phyloP scores from a whole-genome alignment of 345 rosid genomes.

The Clausena lansium region DNA sequence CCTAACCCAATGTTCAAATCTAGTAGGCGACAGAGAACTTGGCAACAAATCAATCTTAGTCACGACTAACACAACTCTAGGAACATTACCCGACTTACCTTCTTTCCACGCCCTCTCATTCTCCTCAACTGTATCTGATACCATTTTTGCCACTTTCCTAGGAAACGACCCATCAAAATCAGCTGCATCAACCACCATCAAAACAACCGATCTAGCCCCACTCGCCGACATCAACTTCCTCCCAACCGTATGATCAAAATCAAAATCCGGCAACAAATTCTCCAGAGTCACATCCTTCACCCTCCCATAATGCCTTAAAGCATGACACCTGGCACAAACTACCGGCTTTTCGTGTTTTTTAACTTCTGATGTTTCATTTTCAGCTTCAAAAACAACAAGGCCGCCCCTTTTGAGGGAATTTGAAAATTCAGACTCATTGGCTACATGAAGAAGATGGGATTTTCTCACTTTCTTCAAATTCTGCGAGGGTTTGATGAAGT shows the following conservation, averaged over 20 bases:
- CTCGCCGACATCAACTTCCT: conserved; percentile 56
- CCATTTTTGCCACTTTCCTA: conserved; percentile 66
- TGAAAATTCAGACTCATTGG: conserved; percentile 57
- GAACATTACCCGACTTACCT: conserved; percentile 76
- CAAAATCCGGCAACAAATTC: conserved; percentile 91
- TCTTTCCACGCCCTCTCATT: conserved; percentile 74
- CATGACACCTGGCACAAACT: conserved; percentile 90
- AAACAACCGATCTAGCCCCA: conserved; percentile 76
- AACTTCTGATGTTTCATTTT: conserved; percentile 8
- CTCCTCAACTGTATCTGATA: conserved; percentile 67
- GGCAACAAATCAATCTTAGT: conserved; percentile 91
- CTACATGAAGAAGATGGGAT: conserved; percentile 45
- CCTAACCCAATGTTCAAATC: conserved; percentile 86
- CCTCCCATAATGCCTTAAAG: conserved; percentile 80
- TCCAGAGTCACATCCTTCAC: conserved; percentile 81
- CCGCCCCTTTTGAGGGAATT: conserved; percentile 60
- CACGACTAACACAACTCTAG: conserved; percentile 76
- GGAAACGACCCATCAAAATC: conserved; percentile 96
- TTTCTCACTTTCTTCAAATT: conserved; percentile 25
- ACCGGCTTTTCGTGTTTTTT: conserved; percentile 41
- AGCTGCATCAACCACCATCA: conserved; percentile 84
- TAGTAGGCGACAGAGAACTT: conserved; percentile 58
- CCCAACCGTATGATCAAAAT: conserved; percentile 81
- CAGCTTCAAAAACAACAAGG: conserved; percentile 33
- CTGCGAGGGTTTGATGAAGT: conserved; percentile 53